Conservation (phyloP, 2,329 filamentous ascomycete species). For the Sporothrix sp. region DNA sequence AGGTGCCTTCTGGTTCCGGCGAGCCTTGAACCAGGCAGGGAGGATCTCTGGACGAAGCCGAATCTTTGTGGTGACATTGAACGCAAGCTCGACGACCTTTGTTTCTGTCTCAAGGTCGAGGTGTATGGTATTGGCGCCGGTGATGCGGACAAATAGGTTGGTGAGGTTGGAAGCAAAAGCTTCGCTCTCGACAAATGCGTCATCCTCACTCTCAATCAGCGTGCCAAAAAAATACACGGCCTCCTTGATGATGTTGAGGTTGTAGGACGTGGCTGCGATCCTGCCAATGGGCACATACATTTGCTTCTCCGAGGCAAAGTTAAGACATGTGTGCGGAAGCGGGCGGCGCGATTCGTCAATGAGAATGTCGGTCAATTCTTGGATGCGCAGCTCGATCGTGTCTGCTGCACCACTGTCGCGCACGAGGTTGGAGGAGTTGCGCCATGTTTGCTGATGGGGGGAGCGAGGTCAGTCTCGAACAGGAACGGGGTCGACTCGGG, state of each 20-base stretch:
- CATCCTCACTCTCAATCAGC: slow-evolving; percentile 91
- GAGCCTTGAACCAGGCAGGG: slow-evolving; percentile 79
- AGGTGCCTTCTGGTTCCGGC: slow-evolving; percentile 24
- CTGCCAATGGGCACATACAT: slow-evolving; percentile 85
- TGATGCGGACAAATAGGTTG: slow-evolving; percentile 71
- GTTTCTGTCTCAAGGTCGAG: slow-evolving; percentile 74
- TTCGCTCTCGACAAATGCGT: slow-evolving; percentile 81
- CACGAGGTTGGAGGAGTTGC: slow-evolving; percentile 49
- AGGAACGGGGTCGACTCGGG: too few species aligned
- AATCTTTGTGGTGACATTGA: slow-evolving; percentile 95
- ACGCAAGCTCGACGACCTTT: slow-evolving; percentile 82
- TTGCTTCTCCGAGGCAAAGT: slow-evolving; percentile 75
- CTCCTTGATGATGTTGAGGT: slow-evolving; percentile 77
- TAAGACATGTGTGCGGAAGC: slow-evolving; percentile 82
- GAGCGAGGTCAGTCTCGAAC: neutral
- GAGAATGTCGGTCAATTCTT: slow-evolving; percentile 61
- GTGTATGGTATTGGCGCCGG: slow-evolving; percentile 62
- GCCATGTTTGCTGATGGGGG: slow-evolving; percentile 44
- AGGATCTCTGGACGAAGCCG: slow-evolving; percentile 78
- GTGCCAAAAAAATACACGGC: slow-evolving; percentile 81
- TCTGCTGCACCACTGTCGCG: slow-evolving; percentile 53
- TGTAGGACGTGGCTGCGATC: slow-evolving; percentile 74
- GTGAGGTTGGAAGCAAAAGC: slow-evolving; percentile 81
- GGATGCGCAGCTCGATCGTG: slow-evolving; percentile 51
- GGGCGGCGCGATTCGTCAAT: slow-evolving; percentile 83